Conservation (phyloP, 169 alveolate species). For the Cytauxzoon felis region DNA sequence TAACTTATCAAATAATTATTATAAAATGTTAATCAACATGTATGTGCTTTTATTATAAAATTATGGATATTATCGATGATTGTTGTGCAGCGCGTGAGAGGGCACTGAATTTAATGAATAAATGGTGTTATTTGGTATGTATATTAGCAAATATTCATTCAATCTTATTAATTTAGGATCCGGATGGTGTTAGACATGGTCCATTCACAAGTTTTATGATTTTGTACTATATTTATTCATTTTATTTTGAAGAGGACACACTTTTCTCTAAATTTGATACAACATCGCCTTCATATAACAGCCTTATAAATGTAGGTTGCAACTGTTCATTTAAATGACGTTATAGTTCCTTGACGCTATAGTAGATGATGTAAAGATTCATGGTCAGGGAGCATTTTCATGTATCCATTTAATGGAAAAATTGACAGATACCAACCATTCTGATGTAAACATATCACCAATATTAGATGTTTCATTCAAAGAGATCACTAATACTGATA, state of each 20-base stretch:
- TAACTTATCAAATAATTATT: background rate
- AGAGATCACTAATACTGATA: background rate
- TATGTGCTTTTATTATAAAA: background rate
- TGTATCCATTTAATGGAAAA: constrained; percentile 51
- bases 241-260: constrained; percentile 48
- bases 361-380: constrained; percentile 19
- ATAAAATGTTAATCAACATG: background rate
- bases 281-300: constrained; percentile 7
- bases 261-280: constrained; percentile 13
- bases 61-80: constrained; percentile 1
- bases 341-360: constrained; percentile 33
- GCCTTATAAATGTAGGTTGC: constrained; percentile 29
- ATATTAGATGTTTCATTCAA: background rate
- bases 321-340: background rate
- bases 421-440: background rate
- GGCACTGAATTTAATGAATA: constrained; percentile 28
- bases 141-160: too few relatives aligned
- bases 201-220: constrained; percentile 38
- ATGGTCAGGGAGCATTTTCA: constrained; percentile 12
- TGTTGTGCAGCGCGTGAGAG: constrained; percentile 35
- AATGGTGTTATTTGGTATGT: constrained; percentile 56
- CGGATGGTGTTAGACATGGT: constrained; percentile 25
- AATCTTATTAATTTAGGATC: constrained; percentile 19
- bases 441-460: background rate
- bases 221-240: constrained; percentile 23